Percentiles rank a stretch among this genome's conserved stretches.
These are phyloP conservation scores for Tephrocybe sp. DNA, from an alignment of 768 basidiomycete genomes.

Conservation along the genomic window DNA sequence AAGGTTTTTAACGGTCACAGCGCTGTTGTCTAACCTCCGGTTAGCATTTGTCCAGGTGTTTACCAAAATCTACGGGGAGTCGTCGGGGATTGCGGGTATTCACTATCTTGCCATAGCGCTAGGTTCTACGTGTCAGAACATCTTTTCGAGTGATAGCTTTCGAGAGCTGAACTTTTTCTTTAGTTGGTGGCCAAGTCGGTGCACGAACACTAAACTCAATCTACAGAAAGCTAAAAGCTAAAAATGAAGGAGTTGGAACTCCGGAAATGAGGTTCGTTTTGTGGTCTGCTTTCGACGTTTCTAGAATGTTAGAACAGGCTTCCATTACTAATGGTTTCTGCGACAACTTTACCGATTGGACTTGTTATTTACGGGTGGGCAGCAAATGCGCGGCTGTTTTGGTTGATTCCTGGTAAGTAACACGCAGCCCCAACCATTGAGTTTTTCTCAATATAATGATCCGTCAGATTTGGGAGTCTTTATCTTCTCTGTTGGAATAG, in stretches of 20 bases:
- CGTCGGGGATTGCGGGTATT: conserved; percentile 51
- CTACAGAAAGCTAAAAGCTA: conserved; percentile 41
- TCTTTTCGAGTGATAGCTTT: conserved; percentile 13
- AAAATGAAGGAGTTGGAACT: conserved; percentile 48
- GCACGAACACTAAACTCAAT: conserved; percentile 44
- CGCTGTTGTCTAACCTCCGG: conserved; percentile 1
- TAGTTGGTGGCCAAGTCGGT: conserved; percentile 36
- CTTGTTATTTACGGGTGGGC: conserved; percentile 65
- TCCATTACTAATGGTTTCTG: conserved; percentile 43
- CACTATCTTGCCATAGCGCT: conserved; percentile 62
- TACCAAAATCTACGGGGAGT: conserved; percentile 42
- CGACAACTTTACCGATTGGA: conserved; percentile 54
- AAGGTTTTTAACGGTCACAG: conserved; percentile 5
- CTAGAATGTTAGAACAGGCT: conserved; percentile 16
- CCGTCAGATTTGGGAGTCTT: conserved; percentile 35
- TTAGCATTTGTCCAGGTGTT: conserved; percentile 56
- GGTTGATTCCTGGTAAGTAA: conserved; percentile 54
- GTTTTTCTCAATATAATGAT: background rate
- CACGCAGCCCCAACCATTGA: background rate
- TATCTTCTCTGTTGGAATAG: conserved; percentile 48
- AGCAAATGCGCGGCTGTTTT: conserved; percentile 44
- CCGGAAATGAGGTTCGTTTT: conserved; percentile 46
- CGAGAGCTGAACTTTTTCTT: background rate
- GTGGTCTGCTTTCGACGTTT: background rate
- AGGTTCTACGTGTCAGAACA: conserved; percentile 42